phyloP scores from a whole-genome alignment of 2,329 filamentous ascomycete genomes.

The Colletotrichum acutatum region DNA sequence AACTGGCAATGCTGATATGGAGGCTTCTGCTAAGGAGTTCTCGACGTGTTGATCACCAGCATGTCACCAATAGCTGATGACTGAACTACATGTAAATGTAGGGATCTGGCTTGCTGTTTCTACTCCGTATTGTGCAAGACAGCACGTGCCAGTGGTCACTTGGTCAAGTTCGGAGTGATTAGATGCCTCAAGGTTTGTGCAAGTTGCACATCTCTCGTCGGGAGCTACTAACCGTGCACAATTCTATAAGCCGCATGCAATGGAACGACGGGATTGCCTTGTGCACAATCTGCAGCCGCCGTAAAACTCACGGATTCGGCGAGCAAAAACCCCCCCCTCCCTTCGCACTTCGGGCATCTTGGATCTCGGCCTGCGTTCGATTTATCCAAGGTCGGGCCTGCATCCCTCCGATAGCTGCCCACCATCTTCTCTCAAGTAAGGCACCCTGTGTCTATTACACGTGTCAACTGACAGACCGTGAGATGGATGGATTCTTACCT shows the following conservation, averaged over 20 bases:
- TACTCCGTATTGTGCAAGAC: neutral
- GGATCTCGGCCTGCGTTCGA: neutral
- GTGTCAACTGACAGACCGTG: neutral
- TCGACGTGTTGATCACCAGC: no score
- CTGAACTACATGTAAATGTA: neutral
- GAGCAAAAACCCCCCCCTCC: neutral
- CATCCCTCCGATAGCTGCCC: conserved; percentile 8
- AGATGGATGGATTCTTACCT: neutral
- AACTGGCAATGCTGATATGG: neutral
- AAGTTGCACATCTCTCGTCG: neutral
- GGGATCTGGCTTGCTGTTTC: neutral
- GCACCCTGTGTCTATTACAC: conserved; percentile 17
- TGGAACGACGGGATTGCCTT: neutral
- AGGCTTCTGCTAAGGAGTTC: no score
- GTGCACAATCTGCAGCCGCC: conserved; percentile 27
- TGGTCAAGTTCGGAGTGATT: neutral
- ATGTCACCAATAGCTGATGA: no score
- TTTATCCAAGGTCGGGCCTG: conserved; percentile 14
- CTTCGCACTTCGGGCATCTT: conserved; percentile 20
- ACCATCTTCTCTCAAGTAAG: neutral
- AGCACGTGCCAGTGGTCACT: neutral
- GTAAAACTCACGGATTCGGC: conserved; percentile 8
- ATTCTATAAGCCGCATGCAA: conserved; percentile 22
- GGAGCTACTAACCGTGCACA: neutral
- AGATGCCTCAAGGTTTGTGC: neutral